Evolutionary conservation across 306 rosid species (phyloP), one percentile per base, ranked within the genome.

Genomic region (Psophocarpus tetragonolobus): DNA sequence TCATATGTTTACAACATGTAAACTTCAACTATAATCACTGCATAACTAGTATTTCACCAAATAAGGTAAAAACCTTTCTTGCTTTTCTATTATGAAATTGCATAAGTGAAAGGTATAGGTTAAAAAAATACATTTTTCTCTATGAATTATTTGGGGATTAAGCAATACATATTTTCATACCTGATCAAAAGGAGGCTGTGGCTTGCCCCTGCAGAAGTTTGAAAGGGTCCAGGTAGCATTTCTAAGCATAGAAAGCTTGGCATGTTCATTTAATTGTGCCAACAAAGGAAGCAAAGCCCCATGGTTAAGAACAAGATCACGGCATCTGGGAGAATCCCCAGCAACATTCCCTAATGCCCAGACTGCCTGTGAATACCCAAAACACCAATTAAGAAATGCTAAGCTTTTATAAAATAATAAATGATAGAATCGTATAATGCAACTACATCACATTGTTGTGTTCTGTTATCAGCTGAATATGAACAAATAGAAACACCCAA

Each of bases 291-390:
- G 74, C 87, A 94, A 77, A 27, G 98, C 98, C 68, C 97, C 97
- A 70, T 86, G 84, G 81, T 89, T 80, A 4, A 94, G 97, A 61
- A 94, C 98, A 80, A 94, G 94, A 79, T 94, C 98, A 54, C 98
- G 97, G 71, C 96, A 94, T 73, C 88, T 90, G 17, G 98, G 95
- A 70, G 98, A 94, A 81, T 94, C 98, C 72, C 98, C 98, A 66
- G 98, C 97, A 75, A 94, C 94, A 90, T 94, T 94, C 74, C 98
- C 98, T 54, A 94, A 84, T 6, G 98, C 98, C 97, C 97, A 91
- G 56, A 91, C 96, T 53, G 98, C 98, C 98, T 93, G 68, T 58
- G 76, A 57, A 67, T 35, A 20, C 24, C 50, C 51, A 77, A 71
- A 67, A 82, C 36, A 32, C 30, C 17, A 53, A 60, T 4, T 47